phyloP scores from a whole-genome alignment of 352 stramenopile genomes.

The Halophytophthora polymorphica region DNA sequence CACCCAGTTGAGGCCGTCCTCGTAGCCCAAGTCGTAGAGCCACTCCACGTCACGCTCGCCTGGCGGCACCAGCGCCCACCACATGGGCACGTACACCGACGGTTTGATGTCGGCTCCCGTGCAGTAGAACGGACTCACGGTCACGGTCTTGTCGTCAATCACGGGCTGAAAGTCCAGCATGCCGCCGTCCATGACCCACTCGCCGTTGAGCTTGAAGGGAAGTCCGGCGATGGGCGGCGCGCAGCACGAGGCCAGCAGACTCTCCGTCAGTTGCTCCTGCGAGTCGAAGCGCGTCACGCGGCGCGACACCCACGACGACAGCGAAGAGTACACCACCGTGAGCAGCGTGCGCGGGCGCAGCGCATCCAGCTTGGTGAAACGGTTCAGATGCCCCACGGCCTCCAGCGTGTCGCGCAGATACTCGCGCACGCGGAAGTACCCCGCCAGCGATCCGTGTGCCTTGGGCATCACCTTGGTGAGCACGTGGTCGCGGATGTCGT shows the following conservation, averaged over 20 bases:
- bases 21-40: constrained; percentile 85
- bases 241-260: constrained; percentile 79
- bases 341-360: constrained; percentile 27
- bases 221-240: constrained; percentile 75
- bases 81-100: constrained; percentile 87
- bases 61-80: constrained; percentile 78
- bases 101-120: constrained; percentile 87
- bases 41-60: constrained; percentile 68
- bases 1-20: constrained; percentile 73
- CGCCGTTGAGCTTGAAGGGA: constrained; percentile 75
- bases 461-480: constrained; percentile 47
- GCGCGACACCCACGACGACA: constrained; percentile 67
- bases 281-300: constrained; percentile 68
- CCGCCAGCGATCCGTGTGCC: constrained; percentile 44
- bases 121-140: constrained; percentile 85
- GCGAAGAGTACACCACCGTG: constrained; percentile 70
- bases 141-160: constrained; percentile 69
- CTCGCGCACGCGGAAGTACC: constrained; percentile 62
- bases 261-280: constrained; percentile 53
- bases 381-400: constrained; percentile 34
- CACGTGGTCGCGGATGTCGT: constrained; percentile 65
- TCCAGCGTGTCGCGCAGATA: constrained; percentile 60
- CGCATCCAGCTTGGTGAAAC: constrained; percentile 48
- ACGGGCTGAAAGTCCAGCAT: constrained; percentile 83
- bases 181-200: constrained; percentile 87